Evolutionary conservation across 768 basidiomycete genomes (phyloP), one percentile per base, ranked within the genome.

Genomic region (Agaricus blazei): DNA sequence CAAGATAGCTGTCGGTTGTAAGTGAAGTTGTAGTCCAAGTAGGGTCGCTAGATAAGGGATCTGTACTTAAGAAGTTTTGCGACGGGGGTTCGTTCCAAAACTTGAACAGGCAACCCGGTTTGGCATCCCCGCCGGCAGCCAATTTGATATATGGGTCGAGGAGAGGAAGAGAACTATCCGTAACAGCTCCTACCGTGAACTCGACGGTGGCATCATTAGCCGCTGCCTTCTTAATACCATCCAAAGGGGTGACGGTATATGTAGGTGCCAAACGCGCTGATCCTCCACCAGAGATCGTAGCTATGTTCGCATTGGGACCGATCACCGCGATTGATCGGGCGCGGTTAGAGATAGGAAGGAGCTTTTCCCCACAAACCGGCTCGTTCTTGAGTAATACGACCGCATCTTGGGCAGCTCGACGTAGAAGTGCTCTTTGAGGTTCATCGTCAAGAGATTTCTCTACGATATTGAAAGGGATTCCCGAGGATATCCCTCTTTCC

Each of bases 371-470:
- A 19, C 19, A 19, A 19, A 19, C 19, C 19, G 19, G 68, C 4
- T 81, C 73, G 65, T 87, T 87, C 68, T 85, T 85, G 31, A 86
- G 69, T 0, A 87, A 71, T 7, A 87, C 83, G 42, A 81, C 75
- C 3, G 77, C 69, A 48, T 82, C 80, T 1, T 77, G 75, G 1
- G 81, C 82, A 1, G 80, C 75, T 24, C 70, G 74, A 26, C 84
- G 76, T 34, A 83, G 67, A 11, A 81, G 63, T 47, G 70, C 60
- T 37, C 80, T 75, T 42, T 77, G 63, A 1, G 76, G 75, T 0
- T 75, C 79, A 58, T 82, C 77, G 37, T 73, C 59, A 31, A 65
- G 66, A 54, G 74, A 67, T 56, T 80, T 81, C n/a, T 71, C 72
- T 3, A 68, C 77, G 60, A 19, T 19, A 19, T 78, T 69, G 65